Base-by-base conservation (phyloP, 2,329 filamentous ascomycete genomes). In the Colletotrichum eleusines region DNA sequence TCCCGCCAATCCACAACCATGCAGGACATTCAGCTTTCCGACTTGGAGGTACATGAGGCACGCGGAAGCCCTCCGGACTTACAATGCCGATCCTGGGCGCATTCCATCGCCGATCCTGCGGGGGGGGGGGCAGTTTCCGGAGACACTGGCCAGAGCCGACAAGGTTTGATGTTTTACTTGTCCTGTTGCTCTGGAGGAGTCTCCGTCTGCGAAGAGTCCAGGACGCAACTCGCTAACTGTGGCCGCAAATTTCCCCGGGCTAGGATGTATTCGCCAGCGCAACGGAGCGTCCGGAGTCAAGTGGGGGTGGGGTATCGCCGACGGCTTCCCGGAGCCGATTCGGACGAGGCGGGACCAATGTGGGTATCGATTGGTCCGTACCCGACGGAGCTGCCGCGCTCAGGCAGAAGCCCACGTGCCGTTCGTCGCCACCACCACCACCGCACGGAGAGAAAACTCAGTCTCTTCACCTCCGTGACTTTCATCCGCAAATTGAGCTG, bases 391-490 rank as follows among this genome's bases (percentile, higher is more conserved):
- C 53, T 38, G 5, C 48, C 14, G 50, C 59, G 26, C 51, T 57
- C 18, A 70, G 67, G 63, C 67, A 67, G 67, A 70, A 67, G 57
- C 63, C 61, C 63, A 70, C 67, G 63, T 67, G 63, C 63, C 26
- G 14, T 23, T 35, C 18, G 33, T 53, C 42, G 28, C 59, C 69
- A 46, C 23, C 64, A 46, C 23, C 23, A 20, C 9, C 14, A n/a
- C 8, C 7, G 6, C 16, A 9, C 2, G 42, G 12, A 18, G n/a
- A 50, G 16, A 4, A 26, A 42, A 44, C 26, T 4, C 33, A 3
- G 28, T 20, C 18, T 46, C 33, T 35, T 8, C 33, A 6, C 42
- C 42, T n/a, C n/a, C 7, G 20, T n/a, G 6, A 4, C 2, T 66
- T n/a, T 35, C 46, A 59, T 44, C 53, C 48, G 23, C 5, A 46